Evolutionary conservation across 106 monocot genomes (phyloP).

Genomic region (Iris macrosiphon): DNA sequence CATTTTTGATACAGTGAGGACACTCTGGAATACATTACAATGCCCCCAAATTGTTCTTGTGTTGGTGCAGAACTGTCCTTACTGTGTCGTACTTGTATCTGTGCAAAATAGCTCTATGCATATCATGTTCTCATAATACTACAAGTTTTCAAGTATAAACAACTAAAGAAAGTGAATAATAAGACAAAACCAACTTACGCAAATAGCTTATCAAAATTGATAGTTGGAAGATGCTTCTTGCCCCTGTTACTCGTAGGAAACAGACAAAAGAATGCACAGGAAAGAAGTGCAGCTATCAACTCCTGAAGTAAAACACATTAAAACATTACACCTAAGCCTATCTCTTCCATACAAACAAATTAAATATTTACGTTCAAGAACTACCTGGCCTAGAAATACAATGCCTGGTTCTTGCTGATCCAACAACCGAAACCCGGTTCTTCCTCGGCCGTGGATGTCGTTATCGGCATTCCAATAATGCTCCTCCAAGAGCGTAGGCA

Average conservation of each 20-base stretch:
- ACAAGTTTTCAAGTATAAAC: not conserved
- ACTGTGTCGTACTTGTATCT: no score
- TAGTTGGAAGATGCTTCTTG: conserved; percentile 43
- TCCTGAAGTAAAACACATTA: conserved; percentile 40
- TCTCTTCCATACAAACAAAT: no score
- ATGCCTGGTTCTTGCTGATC: conserved; percentile 61
- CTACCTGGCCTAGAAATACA: conserved; percentile 74
- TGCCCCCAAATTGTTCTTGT: no score
- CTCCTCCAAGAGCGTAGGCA: conserved; percentile 69
- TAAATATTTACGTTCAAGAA: no score
- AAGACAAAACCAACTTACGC: conserved; percentile 34
- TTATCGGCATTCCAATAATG: conserved; percentile 53
- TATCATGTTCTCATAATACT: not conserved
- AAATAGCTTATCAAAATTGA: conserved; percentile 86
- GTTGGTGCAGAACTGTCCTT: no score
- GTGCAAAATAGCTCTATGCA: no score
- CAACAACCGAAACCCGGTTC: conserved; percentile 57
- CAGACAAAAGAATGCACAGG: conserved; percentile 74
- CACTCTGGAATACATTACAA: no score
- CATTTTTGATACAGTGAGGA: no score
- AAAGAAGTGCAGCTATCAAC: conserved; percentile 64
- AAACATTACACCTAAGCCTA: not conserved
- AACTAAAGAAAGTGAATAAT: not conserved
- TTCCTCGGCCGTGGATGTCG: conserved; percentile 26
- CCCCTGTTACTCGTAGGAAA: conserved; percentile 53